Conservation (phyloP, 1,284 basidiomycete species). For the Xerocomus amazonicus region DNA sequence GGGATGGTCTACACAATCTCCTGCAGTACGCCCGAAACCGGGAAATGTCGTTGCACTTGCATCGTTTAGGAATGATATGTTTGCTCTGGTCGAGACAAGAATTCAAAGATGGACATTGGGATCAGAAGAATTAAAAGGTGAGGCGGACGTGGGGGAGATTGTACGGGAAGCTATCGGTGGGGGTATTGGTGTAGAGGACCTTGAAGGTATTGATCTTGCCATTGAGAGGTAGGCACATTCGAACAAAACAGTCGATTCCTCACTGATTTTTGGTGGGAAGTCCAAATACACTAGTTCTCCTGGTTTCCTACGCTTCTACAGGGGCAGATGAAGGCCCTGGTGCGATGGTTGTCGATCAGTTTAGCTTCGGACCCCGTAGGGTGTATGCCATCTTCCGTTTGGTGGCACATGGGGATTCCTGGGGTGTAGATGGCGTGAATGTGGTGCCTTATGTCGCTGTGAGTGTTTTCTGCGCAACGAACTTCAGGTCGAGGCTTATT, state of each 20-base stretch:
- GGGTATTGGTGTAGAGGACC: constrained; percentile 47
- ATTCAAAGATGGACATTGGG: constrained; percentile 67
- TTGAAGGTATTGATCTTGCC: constrained; percentile 68
- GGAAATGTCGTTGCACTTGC: constrained; percentile 62
- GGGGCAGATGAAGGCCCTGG: constrained; percentile 45
- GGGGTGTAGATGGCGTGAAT: constrained; percentile 38
- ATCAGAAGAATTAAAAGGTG: constrained; percentile 53
- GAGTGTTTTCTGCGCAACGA: constrained; percentile 28
- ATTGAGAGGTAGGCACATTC: constrained; percentile 48
- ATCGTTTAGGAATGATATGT: constrained; percentile 45
- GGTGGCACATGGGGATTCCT: constrained; percentile 25
- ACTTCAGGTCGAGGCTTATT: background rate
- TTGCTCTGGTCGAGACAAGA: constrained; percentile 62
- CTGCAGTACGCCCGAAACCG: constrained; percentile 31
- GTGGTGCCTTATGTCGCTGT: constrained; percentile 75
- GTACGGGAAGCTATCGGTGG: constrained; percentile 42
- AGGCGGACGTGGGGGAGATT: constrained; percentile 49
- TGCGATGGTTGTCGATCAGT: constrained; percentile 41
- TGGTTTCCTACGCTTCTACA: constrained; percentile 59
- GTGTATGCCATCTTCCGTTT: constrained; percentile 62
- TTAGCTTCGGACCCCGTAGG: constrained; percentile 47
- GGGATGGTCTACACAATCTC: constrained; percentile 45
- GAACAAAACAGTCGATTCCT: constrained; percentile 3
- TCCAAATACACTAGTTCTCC: constrained; percentile 50
- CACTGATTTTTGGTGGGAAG: constrained; percentile 29